Conservation (phyloP, 495 filamentous ascomycete species). For the Annulohypoxylon nitens region DNA sequence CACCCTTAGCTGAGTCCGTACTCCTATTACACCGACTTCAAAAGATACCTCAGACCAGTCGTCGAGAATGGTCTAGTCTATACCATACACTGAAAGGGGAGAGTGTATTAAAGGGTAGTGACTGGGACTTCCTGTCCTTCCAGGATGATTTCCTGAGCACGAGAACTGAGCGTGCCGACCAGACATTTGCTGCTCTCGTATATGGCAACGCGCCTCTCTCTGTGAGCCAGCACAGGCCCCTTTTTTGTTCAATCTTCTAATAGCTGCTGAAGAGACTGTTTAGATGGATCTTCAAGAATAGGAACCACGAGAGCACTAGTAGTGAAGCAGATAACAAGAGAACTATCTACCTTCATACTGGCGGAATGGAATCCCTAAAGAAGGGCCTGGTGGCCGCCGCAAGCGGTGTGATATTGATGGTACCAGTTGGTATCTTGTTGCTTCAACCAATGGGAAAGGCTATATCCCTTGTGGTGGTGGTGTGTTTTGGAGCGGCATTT, state of each 20-base stretch:
- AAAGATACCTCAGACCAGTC: slow-evolving; percentile 11
- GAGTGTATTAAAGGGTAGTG: not conserved
- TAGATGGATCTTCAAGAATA: slow-evolving; percentile 15
- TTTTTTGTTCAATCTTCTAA: not conserved
- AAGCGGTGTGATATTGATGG: slow-evolving; percentile 17
- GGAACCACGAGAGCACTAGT: not conserved
- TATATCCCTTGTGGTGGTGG: slow-evolving; percentile 1
- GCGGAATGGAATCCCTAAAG: slow-evolving; percentile 18
- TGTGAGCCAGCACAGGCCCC: not conserved
- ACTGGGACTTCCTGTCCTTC: slow-evolving; percentile 16
- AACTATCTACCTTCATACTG: slow-evolving; percentile 15
- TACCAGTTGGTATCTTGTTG: slow-evolving; percentile 17
- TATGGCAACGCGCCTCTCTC: slow-evolving; percentile 15
- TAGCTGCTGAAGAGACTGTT: slow-evolving; percentile 1
- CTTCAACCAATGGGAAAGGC: slow-evolving; percentile 15
- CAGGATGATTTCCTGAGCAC: slow-evolving; percentile 20
- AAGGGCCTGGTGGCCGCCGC: slow-evolving; percentile 10
- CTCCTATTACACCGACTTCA: slow-evolving; percentile 18
- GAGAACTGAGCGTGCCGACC: slow-evolving; percentile 9
- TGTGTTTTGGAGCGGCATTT: slow-evolving; percentile 23
- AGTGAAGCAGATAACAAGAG: not conserved
- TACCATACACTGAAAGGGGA: slow-evolving; percentile 9
- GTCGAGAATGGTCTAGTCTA: slow-evolving; percentile 12
- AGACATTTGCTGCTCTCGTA: slow-evolving; percentile 14
- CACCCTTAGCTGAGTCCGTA: slow-evolving; percentile 6